A percentile compares a stretch with the other conserved stretches of the same genome.
phyloP scores from a whole-genome alignment of 352 stramenopile genomes.

The Peronospora destructor region DNA sequence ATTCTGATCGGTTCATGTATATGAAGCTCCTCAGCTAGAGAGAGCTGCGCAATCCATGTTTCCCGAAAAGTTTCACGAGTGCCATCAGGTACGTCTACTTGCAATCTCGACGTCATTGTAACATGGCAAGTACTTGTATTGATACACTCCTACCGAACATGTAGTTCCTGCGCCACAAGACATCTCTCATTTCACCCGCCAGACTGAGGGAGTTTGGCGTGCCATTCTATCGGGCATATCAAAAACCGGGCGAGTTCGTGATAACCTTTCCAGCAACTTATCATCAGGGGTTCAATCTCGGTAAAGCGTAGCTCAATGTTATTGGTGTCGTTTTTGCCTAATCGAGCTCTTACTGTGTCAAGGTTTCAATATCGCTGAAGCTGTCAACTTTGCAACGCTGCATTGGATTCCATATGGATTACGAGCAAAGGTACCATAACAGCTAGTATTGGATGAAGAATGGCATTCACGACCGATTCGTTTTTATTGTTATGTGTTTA shows the following conservation, averaged over 20 bases:
- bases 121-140: not conserved
- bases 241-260: constrained; percentile 87
- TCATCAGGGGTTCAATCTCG: constrained; percentile 87
- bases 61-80: constrained; percentile 77
- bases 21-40: constrained; percentile 64
- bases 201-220: constrained; percentile 80
- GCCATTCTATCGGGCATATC: constrained; percentile 69
- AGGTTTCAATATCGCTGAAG: constrained; percentile 89
- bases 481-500: constrained; percentile 10
- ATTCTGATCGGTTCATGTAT: constrained; percentile 1
- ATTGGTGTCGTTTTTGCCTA: not conserved
- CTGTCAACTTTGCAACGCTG: constrained; percentile 86
- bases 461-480: not conserved
- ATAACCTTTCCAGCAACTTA: constrained; percentile 89
- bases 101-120: not conserved
- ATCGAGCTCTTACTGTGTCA: not conserved
- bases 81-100: constrained; percentile 43
- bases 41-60: constrained; percentile 80
- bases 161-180: constrained; percentile 92
- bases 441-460: not conserved
- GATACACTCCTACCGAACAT: not conserved
- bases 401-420: constrained; percentile 77
- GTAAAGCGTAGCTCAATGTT: constrained; percentile 21
- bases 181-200: constrained; percentile 82
- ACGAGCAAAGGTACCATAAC: constrained; percentile 53